These are phyloP conservation scores for Wolfiporia cocos DNA, from an alignment of 1,284 basidiomycete species.

Conservation along the genomic window DNA sequence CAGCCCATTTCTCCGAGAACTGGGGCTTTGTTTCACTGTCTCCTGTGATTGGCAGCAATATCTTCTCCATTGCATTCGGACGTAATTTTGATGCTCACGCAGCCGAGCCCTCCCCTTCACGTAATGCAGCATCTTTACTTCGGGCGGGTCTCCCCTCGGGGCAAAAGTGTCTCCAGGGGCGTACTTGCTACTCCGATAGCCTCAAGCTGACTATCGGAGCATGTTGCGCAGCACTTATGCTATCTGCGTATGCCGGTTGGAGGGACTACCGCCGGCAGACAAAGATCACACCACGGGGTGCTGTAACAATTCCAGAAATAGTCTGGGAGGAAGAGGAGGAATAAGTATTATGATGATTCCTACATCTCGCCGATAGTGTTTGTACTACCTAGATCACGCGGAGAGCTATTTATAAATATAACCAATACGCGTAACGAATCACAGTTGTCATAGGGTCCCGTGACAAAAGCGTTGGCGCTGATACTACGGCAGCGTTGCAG, in stretches of 20 bases:
- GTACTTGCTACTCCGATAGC: slow-evolving; percentile 45
- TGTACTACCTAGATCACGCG: background rate
- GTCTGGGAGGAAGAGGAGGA: slow-evolving; percentile 25
- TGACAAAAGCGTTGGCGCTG: no score
- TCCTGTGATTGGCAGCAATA: slow-evolving; percentile 77
- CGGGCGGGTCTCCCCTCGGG: slow-evolving; percentile 24
- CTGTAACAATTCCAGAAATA: slow-evolving; percentile 12
- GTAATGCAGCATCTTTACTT: slow-evolving; percentile 4
- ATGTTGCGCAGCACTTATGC: slow-evolving; percentile 38
- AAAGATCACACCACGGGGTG: slow-evolving; percentile 6
- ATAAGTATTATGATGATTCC: slow-evolving; percentile 1
- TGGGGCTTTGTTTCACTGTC: slow-evolving; percentile 79
- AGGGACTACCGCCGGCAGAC: slow-evolving; percentile 33
- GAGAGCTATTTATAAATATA: background rate
- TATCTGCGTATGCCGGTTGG: slow-evolving; percentile 44
- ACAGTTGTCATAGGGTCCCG: no score
- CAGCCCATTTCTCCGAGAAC: slow-evolving; percentile 76
- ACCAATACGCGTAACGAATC: no score
- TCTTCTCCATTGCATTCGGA: slow-evolving; percentile 84
- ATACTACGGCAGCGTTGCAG: no score
- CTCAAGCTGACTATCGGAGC: slow-evolving; percentile 44
- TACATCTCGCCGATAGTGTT: no score
- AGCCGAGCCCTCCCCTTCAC: slow-evolving; percentile 4
- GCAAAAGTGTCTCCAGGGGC: slow-evolving; percentile 43
- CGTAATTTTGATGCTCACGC: slow-evolving; percentile 72